Conservation (phyloP, 2,329 filamentous ascomycete genomes). For the Parastagonospora avenae region DNA sequence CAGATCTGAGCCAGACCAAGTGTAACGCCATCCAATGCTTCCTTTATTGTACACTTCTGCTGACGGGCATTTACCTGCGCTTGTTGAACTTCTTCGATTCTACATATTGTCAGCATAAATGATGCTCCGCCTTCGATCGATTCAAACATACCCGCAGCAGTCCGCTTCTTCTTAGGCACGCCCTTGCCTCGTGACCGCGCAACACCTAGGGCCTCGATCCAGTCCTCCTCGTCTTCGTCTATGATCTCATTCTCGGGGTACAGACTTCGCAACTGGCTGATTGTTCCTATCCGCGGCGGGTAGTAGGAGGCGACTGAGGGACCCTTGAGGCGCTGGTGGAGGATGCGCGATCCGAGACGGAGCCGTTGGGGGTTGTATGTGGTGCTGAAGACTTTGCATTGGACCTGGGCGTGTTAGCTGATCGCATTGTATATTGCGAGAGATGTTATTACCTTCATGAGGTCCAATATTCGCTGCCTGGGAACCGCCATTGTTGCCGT, state of each 20-base stretch:
- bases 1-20: not conserved
- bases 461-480: constrained; percentile 63
- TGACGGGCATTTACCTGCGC: constrained; percentile 43
- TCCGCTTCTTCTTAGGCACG: constrained; percentile 86
- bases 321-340: constrained; percentile 87
- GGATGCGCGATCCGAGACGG: constrained; percentile 87
- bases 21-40: constrained; percentile 20
- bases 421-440: no score
- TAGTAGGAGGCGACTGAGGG: constrained; percentile 86
- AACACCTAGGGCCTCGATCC: constrained; percentile 69
- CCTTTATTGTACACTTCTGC: constrained; percentile 24
- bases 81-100: constrained; percentile 56
- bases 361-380: constrained; percentile 85
- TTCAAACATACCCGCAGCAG: constrained; percentile 51
- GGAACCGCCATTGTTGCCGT: constrained; percentile 56
- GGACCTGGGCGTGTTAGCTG: constrained; percentile 61
- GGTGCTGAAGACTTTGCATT: constrained; percentile 90
- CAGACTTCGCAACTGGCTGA: constrained; percentile 73
- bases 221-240: constrained; percentile 78
- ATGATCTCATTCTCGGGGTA: constrained; percentile 72
- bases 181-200: constrained; percentile 73
- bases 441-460: constrained; percentile 71
- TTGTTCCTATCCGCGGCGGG: constrained; percentile 72
- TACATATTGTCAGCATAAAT: constrained; percentile 17
- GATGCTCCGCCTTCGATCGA: not conserved